Evolutionary conservation across 345 rosid genomes (phyloP), one percentile per base, ranked within the genome.

Genomic region (Salix suchowensis): DNA sequence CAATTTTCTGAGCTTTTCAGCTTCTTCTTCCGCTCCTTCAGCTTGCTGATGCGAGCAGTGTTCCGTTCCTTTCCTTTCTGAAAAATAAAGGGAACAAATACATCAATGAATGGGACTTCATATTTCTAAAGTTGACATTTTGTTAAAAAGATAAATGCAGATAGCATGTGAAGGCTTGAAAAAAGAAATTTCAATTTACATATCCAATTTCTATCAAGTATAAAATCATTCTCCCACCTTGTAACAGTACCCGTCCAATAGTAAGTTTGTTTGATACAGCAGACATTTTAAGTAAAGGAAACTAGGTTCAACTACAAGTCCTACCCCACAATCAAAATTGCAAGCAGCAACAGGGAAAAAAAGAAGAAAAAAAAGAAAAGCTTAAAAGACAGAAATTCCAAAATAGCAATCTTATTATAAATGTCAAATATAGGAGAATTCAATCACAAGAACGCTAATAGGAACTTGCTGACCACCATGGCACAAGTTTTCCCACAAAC

Each of bases 1-100:
- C 58, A 7, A 82, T 61, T 72, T 76, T 76, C 82, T 78, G 67
- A 65, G 79, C 73, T 36, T 79, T 18, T 76, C 12, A 64, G 60
- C 30, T 79, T 84, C 70, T 80, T 86, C 85, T 91, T 91, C 64
- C 94, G 81, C 75, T 89, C 82, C 86, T 86, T 84, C 68, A 91
- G 92, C 48, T 77, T 85, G 24, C 83, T 77, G 0, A 87, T 77
- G 0, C 70, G 69, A 21, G 79, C 90, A 36, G 76, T 72, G 84
- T 87, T 85, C 70, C 82, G 82, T 40, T 87, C 71, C 67, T 88
- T 79, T 4, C 82, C 80, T 26, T 77, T 88, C 94, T 91, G 88
- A 60, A 76, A 65, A 70, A 61, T 42, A 44, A 24, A 3, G 37
- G 37, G 40, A 18, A 73, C 6, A 55, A 65, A 72, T 48, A 24